A percentile compares a stretch with the other conserved stretches of the same genome.
Evolutionary conservation across 805 yeast genomes (phyloP).

Genomic region (Cyberlindnera japonica): DNA sequence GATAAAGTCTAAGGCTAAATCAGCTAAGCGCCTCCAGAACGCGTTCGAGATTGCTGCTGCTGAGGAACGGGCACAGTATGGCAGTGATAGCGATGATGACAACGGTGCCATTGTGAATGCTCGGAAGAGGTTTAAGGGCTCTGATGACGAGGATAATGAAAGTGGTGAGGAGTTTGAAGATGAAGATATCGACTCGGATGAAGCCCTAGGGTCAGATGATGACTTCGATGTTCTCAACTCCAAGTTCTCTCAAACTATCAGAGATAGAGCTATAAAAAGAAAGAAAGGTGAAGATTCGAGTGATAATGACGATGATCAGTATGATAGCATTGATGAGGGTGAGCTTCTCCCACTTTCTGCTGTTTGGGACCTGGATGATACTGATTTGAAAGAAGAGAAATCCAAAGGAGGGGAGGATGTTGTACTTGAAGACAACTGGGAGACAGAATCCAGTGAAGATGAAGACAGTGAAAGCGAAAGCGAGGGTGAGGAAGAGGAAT

Average conservation of each 20-base stretch:
- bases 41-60: constrained; percentile 46
- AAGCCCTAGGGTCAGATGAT: constrained; percentile 81
- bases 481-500: constrained; percentile 30
- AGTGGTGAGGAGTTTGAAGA: constrained; percentile 42
- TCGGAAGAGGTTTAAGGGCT: constrained; percentile 25
- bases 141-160: constrained; percentile 25
- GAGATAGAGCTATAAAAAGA: constrained; percentile 46
- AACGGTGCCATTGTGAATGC: constrained; percentile 39
- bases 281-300: constrained; percentile 23
- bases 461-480: constrained; percentile 26
- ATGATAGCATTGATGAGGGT: constrained; percentile 70
- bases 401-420: constrained; percentile 22
- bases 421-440: constrained; percentile 18
- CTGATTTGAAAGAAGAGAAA: constrained; percentile 34
- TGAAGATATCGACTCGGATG: constrained; percentile 80
- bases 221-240: constrained; percentile 61
- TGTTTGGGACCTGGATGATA: constrained; percentile 82
- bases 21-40: constrained; percentile 41
- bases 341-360: constrained; percentile 77
- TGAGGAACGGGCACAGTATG: constrained; percentile 18
- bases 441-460: constrained; percentile 25
- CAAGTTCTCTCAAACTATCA: constrained; percentile 63
- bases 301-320: constrained; percentile 34
- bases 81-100: constrained; percentile 32
- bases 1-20: constrained; percentile 22